Percentiles rank a stretch among this genome's conserved stretches.
Conservation (phyloP, 352 stramenopile species). For the Hyaloperonospora arabidopsidis region DNA sequence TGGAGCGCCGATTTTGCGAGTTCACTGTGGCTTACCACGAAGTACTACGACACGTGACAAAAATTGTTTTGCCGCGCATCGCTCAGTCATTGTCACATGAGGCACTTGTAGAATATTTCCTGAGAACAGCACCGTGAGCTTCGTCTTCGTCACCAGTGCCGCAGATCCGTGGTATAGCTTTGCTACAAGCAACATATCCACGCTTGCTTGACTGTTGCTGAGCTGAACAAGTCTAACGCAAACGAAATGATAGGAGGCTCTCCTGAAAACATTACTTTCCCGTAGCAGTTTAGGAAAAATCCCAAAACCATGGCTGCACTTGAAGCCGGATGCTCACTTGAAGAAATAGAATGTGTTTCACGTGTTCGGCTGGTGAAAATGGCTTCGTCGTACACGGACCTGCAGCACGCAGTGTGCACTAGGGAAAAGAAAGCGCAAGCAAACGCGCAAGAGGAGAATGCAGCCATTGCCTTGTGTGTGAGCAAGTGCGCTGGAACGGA, state of each 20-base stretch:
- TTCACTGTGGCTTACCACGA: slow-evolving; percentile 60
- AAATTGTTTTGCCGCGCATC: slow-evolving; percentile 59
- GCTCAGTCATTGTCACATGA: slow-evolving; percentile 46
- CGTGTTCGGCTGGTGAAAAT: slow-evolving; percentile 60
- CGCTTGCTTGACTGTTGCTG: slow-evolving; percentile 32
- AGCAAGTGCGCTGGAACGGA: slow-evolving; percentile 72
- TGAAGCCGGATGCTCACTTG: slow-evolving; percentile 31
- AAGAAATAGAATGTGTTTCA: slow-evolving; percentile 35
- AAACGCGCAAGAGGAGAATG: slow-evolving; percentile 68
- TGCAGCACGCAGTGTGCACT: slow-evolving; percentile 70
- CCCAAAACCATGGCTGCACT: slow-evolving; percentile 45
- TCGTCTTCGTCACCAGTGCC: slow-evolving; percentile 31
- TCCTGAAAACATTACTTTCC: slow-evolving; percentile 23
- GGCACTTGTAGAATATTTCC: slow-evolving; percentile 43
- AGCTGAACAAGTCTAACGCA: slow-evolving; percentile 26
- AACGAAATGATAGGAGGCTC: slow-evolving; percentile 2
- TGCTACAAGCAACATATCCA: slow-evolving; percentile 53
- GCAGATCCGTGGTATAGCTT: slow-evolving; percentile 41
- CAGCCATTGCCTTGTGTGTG: slow-evolving; percentile 75
- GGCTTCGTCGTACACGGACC: slow-evolving; percentile 61
- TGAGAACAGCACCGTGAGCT: slow-evolving; percentile 49
- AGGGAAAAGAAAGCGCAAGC: slow-evolving; percentile 60
- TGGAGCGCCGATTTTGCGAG: slow-evolving; percentile 78
- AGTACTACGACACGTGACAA: slow-evolving; percentile 68
- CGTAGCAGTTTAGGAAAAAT: slow-evolving; percentile 44